Base-by-base conservation (phyloP, 768 basidiomycete species). In the Boletales sp. region DNA sequence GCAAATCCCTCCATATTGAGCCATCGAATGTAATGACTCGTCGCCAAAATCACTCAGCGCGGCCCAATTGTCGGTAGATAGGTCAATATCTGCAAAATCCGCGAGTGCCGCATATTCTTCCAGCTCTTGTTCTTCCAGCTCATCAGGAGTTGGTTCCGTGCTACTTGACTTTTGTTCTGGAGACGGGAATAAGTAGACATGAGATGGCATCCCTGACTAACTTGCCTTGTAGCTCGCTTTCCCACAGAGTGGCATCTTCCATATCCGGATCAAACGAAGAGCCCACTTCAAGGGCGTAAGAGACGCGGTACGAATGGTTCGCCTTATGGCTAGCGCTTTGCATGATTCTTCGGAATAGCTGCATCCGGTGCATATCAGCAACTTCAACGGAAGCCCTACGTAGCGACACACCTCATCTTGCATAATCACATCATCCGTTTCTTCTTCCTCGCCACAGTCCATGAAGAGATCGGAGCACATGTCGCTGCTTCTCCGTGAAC, bases 191-290 rank as follows among this genome's bases (percentile, higher is more conserved):
- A 32, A 57, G 55, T 13, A 15, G 38, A 42, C n/a, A 40, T 17
- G 37, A 31, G 2, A 37, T 6, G 21, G 30, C 44, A 31, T 32
- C 33, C 31, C 33, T 8, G 13, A 17, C 4, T 8, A 15, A 52
- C 67, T 49, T 49, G 75, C 84, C 75, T 56, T 58, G 60, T 5
- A 86, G 59, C 40, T 80, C 80, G 28, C 66, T 57, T 62, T 87
- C 86, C 86, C 84, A 87, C n/a, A 64, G 59, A 18, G 57, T 68
- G 5, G 78, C 63, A 49, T 87, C 84, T 32, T 89, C 84, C 59
- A 87, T 67, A 61, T 81, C 80, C 5, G 87, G 87, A 61, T 89
- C 87, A 50, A 87, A 80, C 1, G 87, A 88, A 14, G 85, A 86
- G 6, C 87, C 87, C 4, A 89, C 86, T 50, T 87, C 85, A 15